These are phyloP conservation scores for Pistacia vera DNA, from an alignment of 345 rosid species.

Conservation along the genomic window DNA sequence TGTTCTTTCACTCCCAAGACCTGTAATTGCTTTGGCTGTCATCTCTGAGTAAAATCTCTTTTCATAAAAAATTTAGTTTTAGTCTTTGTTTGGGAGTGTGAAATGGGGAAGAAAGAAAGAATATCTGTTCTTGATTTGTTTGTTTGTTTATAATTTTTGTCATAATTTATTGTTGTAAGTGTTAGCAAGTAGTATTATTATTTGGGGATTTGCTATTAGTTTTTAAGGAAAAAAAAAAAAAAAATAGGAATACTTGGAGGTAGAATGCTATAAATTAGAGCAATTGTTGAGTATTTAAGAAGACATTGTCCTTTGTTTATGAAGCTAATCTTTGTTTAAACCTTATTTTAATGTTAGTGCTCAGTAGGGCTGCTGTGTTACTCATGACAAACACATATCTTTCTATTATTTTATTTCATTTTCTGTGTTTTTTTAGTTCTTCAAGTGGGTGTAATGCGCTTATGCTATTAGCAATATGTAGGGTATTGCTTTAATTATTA, in stretches of 20 bases:
- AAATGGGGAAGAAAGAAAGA: slow-evolving; percentile 40
- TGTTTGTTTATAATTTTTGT: slow-evolving; percentile 52
- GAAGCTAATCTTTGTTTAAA: slow-evolving; percentile 11
- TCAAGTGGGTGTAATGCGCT: not conserved
- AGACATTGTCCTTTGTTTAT: slow-evolving; percentile 23
- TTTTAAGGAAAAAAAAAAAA: slow-evolving; percentile 20
- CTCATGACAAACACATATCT: slow-evolving; percentile 41
- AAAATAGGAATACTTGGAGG: slow-evolving; percentile 18
- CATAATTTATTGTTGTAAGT: slow-evolving; percentile 15
- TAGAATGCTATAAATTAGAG: slow-evolving; percentile 24
- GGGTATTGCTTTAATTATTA: not conserved
- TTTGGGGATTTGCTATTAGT: slow-evolving; percentile 33
- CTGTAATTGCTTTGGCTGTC: slow-evolving; percentile 95
- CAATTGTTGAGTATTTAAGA: slow-evolving; percentile 27
- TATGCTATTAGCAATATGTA: slow-evolving; percentile 9
- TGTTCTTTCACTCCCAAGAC: slow-evolving; percentile 97
- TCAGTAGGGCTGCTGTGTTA: slow-evolving; percentile 13
- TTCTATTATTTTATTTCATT: slow-evolving; percentile 15
- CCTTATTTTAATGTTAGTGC: slow-evolving; percentile 29
- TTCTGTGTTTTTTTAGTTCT: not conserved
- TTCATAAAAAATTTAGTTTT: no score
- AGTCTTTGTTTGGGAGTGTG: slow-evolving; percentile 30
- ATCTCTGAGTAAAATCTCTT: slow-evolving; percentile 41
- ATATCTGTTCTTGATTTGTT: slow-evolving; percentile 58
- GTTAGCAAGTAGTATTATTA: slow-evolving; percentile 6